Percentiles rank a stretch among this genome's conserved stretches.
These are phyloP conservation scores for Micractinium sp. DNA, from an alignment of 139 green algal species.

Conservation along the genomic window DNA sequence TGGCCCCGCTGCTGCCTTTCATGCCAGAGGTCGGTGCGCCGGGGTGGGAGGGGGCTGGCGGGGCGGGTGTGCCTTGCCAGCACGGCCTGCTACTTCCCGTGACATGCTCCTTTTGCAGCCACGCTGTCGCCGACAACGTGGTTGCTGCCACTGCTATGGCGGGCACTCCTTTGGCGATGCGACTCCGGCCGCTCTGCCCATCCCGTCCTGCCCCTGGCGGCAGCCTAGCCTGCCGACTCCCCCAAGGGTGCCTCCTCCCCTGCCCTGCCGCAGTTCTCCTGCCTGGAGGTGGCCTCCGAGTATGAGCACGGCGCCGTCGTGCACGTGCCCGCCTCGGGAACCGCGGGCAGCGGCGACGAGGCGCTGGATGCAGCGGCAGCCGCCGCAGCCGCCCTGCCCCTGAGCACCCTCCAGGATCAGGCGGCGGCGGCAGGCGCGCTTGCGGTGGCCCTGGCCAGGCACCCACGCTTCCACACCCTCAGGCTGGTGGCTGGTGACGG, in stretches of 20 bases:
- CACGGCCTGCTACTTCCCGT: too few relatives aligned
- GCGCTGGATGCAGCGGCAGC: neutral
- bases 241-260: neutral
- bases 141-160: too few relatives aligned
- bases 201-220: too few relatives aligned
- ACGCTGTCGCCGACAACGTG: too few relatives aligned
- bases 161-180: too few relatives aligned
- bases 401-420: neutral
- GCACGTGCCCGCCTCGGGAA: neutral
- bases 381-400: neutral
- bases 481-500: neutral
- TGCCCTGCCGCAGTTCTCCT: neutral
- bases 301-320: neutral
- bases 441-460: neutral
- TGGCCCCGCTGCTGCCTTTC: slow-evolving; percentile 9
- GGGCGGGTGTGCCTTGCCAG: too few relatives aligned
- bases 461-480: neutral
- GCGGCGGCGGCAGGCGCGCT: neutral
- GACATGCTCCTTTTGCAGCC: too few relatives aligned
- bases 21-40: neutral
- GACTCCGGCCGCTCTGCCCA: too few relatives aligned
- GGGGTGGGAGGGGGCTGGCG: neutral
- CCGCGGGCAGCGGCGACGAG: neutral
- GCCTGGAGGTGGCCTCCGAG: neutral
- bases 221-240: neutral